Percentiles rank a stretch among this genome's conserved stretches.
Conservation (phyloP, 495 filamentous ascomycete species). For the Talaromyces thailandensis region DNA sequence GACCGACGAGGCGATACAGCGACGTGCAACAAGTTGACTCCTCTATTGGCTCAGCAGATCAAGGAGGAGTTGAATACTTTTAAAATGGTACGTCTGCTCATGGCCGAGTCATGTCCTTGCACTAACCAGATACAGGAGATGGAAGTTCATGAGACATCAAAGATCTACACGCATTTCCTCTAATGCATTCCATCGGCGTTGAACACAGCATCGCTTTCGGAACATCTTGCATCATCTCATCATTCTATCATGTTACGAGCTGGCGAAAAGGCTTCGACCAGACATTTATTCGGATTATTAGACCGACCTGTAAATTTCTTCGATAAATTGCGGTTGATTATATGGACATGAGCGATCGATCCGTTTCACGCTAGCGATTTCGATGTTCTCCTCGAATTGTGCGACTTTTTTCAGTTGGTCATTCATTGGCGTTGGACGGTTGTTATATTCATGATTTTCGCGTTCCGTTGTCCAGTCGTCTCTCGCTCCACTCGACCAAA, state of each 20-base stretch:
- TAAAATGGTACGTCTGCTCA: conserved; percentile 73
- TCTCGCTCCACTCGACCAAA: background rate
- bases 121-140: conserved; percentile 67
- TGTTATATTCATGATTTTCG: background rate
- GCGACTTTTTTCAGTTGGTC: background rate
- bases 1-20: conserved; percentile 93
- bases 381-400: background rate
- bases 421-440: background rate
- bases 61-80: conserved; percentile 99
- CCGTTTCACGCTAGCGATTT: conserved; percentile 3
- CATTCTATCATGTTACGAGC: conserved; percentile 5
- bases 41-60: conserved; percentile 96
- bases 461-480: background rate
- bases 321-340: conserved; percentile 5
- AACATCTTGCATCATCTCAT: conserved; percentile 4
- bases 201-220: conserved; percentile 2
- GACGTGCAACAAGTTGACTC: conserved; percentile 95
- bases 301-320: conserved; percentile 6
- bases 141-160: conserved; percentile 98
- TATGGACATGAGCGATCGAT: conserved; percentile 4
- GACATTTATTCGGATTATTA: conserved; percentile 3
- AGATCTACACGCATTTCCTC: conserved; percentile 99
- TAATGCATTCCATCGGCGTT: conserved; percentile 27
- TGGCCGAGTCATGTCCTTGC: background rate
- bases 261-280: background rate